Evolutionary conservation across 257 asterid genomes (phyloP).

Genomic region (Knoxia roxburghii): DNA sequence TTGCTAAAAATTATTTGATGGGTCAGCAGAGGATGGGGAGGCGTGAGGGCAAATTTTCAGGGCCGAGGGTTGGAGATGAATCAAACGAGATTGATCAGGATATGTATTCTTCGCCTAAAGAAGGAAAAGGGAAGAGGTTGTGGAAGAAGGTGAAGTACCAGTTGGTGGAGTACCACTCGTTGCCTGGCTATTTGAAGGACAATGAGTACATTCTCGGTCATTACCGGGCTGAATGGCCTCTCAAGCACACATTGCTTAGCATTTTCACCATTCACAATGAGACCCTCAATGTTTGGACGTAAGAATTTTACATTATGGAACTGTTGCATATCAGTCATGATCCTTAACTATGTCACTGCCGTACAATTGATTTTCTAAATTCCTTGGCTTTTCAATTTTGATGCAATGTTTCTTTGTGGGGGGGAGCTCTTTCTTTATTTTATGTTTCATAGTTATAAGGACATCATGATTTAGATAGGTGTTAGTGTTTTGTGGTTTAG

Average conservation of each 20-base stretch:
- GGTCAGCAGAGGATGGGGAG: slow-evolving; percentile 47
- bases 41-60: slow-evolving; percentile 26
- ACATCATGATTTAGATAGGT: not conserved
- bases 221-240: slow-evolving; percentile 92
- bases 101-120: slow-evolving; percentile 20
- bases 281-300: slow-evolving; percentile 98
- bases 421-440: not conserved
- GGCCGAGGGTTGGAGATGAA: slow-evolving; percentile 17
- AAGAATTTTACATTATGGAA: slow-evolving; percentile 28
- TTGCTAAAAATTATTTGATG: not conserved
- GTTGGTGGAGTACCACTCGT: slow-evolving; percentile 85
- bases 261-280: slow-evolving; percentile 88
- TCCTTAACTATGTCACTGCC: not conserved
- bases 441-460: not conserved
- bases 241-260: slow-evolving; percentile 74
- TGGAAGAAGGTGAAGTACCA: slow-evolving; percentile 94
- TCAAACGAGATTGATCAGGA: slow-evolving; percentile 29
- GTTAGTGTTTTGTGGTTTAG: not conserved
- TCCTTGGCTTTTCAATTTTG: not conserved
- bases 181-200: slow-evolving; percentile 95
- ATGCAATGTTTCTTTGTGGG: not conserved
- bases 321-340: not conserved
- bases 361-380: not conserved
- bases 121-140: slow-evolving; percentile 61
- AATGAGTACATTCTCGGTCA: slow-evolving; percentile 73